Percentiles rank a stretch among this genome's conserved stretches.
phyloP scores from a whole-genome alignment of 2,329 filamentous ascomycete species.

The Hirsutella minnesotensis region DNA sequence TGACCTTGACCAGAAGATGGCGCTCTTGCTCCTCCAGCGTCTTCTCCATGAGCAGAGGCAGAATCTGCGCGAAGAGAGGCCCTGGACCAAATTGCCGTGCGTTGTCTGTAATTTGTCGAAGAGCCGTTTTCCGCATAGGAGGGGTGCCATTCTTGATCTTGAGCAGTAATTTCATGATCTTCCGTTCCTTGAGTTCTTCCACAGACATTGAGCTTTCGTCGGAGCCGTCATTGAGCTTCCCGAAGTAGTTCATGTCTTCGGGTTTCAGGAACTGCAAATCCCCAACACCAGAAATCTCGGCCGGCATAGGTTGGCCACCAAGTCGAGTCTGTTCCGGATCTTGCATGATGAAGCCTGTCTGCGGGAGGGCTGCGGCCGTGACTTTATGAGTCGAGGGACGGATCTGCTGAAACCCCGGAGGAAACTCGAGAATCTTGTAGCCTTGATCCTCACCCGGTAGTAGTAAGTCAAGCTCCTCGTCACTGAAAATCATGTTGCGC shows the following conservation, averaged over 20 bases:
- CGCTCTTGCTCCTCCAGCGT: conserved; percentile 95
- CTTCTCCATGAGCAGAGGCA: conserved; percentile 96
- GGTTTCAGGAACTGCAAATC: conserved; percentile 97
- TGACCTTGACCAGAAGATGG: conserved; percentile 96
- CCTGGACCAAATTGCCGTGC: conserved; percentile 91
- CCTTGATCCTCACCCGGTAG: conserved; percentile 80
- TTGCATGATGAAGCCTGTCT: conserved; percentile 92
- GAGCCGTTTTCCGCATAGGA: conserved; percentile 94
- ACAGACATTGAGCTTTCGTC: conserved; percentile 88
- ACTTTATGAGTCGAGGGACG: conserved; percentile 66
- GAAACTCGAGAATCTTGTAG: conserved; percentile 83
- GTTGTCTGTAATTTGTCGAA: conserved; percentile 95
- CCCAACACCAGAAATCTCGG: conserved; percentile 89
- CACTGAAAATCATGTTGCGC: conserved; percentile 73
- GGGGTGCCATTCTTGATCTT: conserved; percentile 99
- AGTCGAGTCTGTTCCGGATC: conserved; percentile 76
- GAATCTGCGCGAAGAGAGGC: conserved; percentile 90
- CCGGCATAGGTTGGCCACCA: conserved; percentile 82
- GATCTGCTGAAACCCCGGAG: conserved; percentile 81
- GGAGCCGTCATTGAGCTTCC: conserved; percentile 87
- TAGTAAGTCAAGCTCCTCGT: conserved; percentile 88
- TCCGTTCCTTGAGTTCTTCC: conserved; percentile 92
- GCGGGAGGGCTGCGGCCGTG: conserved; percentile 60
- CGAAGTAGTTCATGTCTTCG: conserved; percentile 98
- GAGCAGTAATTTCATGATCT: conserved; percentile 92